phyloP scores from a whole-genome alignment of 495 filamentous ascomycete genomes.

The Trichoderma erinaceum region DNA sequence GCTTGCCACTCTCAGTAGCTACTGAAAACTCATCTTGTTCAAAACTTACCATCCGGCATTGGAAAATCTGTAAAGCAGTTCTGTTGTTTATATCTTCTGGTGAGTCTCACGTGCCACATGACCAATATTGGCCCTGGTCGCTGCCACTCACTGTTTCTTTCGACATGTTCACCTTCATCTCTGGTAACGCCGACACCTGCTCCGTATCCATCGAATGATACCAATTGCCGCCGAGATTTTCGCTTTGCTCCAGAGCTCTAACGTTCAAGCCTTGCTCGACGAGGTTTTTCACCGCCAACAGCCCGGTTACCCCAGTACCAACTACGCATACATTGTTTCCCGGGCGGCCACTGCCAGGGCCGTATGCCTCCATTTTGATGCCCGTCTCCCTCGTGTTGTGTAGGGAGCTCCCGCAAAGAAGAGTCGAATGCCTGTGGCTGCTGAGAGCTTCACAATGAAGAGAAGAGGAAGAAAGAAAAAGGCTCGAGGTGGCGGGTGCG shows the following conservation, averaged over 20 bases:
- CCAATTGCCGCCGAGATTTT: constrained; percentile 10
- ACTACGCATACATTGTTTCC: constrained; percentile 3
- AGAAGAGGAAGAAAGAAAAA: background rate
- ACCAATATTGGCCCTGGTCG: background rate
- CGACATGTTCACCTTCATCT: constrained; percentile 1
- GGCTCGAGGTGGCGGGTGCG: constrained; percentile 5
- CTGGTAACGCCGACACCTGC: background rate
- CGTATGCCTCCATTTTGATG: background rate
- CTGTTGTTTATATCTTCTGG: background rate
- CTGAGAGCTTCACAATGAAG: background rate
- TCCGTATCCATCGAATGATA: background rate
- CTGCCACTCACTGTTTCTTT: constrained; percentile 3
- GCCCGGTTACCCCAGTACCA: background rate
- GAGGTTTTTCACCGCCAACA: constrained; percentile 9
- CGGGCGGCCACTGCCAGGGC: background rate
- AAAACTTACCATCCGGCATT: background rate
- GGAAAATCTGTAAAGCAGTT: constrained; percentile 9
- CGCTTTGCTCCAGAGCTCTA: constrained; percentile 8
- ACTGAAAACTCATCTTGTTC: background rate
- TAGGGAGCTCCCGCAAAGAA: background rate
- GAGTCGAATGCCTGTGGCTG: background rate
- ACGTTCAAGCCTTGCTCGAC: constrained; percentile 5
- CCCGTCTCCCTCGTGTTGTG: background rate
- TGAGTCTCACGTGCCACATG: constrained; percentile 3
- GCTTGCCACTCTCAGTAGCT: background rate